These are phyloP conservation scores for Mycena albidolilacea DNA, from an alignment of 768 basidiomycete species.

Conservation along the genomic window DNA sequence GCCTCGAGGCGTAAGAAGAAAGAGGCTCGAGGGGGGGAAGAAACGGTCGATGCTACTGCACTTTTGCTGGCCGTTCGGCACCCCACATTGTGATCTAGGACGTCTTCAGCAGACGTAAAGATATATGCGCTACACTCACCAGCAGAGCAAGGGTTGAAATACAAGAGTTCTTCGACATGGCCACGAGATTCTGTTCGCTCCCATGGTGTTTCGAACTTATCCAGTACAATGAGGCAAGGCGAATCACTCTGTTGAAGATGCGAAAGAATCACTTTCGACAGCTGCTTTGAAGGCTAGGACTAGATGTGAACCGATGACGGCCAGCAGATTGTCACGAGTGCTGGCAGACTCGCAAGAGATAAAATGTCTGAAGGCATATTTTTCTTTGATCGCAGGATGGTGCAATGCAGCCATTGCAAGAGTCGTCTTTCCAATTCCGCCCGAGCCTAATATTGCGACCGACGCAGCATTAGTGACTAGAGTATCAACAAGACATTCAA, in stretches of 20 bases:
- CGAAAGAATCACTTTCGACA: constrained; percentile 13
- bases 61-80: not conserved
- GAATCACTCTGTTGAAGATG: not conserved
- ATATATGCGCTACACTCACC: too few relatives aligned
- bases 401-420: constrained; percentile 15
- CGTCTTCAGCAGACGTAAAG: too few relatives aligned
- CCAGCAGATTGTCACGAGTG: not conserved
- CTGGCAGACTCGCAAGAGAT: constrained; percentile 21
- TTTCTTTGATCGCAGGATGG: not conserved
- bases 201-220: not conserved
- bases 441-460: not conserved
- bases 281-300: not conserved
- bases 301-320: constrained; percentile 8
- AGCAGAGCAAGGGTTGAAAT: too few relatives aligned
- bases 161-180: not conserved
- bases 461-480: not conserved
- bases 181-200: not conserved
- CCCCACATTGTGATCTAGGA: not conserved
- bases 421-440: constrained; percentile 31
- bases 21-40: not conserved
- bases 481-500: not conserved
- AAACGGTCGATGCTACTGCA: not conserved
- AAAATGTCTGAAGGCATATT: constrained; percentile 14
- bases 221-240: not conserved
- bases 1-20: not conserved